Conservation (phyloP, 1,284 basidiomycete genomes). For the Pseudozyma flocculosa region DNA sequence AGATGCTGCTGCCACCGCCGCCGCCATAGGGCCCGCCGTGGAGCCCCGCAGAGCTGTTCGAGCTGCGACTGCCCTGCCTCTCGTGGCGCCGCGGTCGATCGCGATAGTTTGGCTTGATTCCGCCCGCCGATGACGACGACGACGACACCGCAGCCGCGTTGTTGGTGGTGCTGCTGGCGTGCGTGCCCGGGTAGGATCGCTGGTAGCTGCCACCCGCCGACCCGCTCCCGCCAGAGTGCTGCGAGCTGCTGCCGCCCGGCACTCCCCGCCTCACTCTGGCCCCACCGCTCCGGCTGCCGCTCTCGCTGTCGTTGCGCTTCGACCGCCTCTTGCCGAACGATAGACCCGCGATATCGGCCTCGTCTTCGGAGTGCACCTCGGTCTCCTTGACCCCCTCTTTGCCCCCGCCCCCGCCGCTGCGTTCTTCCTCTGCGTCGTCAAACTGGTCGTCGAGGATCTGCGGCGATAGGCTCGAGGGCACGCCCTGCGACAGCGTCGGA, state of each 20-base stretch:
- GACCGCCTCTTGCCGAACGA: slow-evolving; percentile 34
- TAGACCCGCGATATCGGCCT: slow-evolving; percentile 47
- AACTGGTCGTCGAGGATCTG: neutral
- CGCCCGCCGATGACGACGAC: slow-evolving; percentile 8
- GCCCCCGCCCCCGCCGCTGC: no score
- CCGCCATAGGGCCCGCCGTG: slow-evolving; percentile 12
- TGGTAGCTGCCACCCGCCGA: neutral
- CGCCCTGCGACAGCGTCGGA: neutral
- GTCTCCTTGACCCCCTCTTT: neutral
- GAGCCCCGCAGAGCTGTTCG: slow-evolving; percentile 24
- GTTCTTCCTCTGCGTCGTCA: neutral
- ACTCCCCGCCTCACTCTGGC: slow-evolving; percentile 7
- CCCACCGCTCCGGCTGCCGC: slow-evolving; percentile 17
- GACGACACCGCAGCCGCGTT: neutral
- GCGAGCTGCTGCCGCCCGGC: slow-evolving; percentile 11
- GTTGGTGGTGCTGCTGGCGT: no score
- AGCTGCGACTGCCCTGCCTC: slow-evolving; percentile 21
- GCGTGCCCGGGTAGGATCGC: no score
- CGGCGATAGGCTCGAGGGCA: neutral
- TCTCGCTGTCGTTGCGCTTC: slow-evolving; percentile 9
- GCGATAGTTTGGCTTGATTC: slow-evolving; percentile 18
- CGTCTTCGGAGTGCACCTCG: slow-evolving; percentile 31
- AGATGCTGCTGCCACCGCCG: neutral
- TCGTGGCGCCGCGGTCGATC: slow-evolving; percentile 42
- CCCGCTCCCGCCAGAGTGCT: slow-evolving; percentile 15